These are phyloP conservation scores for Cryomyces minteri DNA, from an alignment of 495 filamentous ascomycete genomes.

Conservation along the genomic window DNA sequence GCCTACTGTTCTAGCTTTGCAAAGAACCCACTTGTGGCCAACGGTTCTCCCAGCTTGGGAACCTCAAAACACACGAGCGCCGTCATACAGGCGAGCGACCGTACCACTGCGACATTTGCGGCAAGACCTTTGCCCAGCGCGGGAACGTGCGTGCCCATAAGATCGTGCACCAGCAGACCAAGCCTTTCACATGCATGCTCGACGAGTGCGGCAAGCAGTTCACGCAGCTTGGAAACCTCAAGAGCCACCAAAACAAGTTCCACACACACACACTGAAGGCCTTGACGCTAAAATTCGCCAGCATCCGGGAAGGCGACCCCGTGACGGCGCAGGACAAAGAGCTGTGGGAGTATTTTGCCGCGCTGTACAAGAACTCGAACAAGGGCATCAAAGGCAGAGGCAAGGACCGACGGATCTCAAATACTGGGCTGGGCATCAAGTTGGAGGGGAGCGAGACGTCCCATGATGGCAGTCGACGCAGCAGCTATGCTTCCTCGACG, in stretches of 20 bases:
- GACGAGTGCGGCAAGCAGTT: constrained; percentile 74
- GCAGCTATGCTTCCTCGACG: too few species aligned
- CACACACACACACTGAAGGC: constrained; percentile 51
- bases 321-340: constrained; percentile 54
- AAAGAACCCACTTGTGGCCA: constrained; percentile 56
- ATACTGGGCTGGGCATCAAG: not conserved
- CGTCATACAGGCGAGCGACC: constrained; percentile 79
- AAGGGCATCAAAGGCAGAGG: constrained; percentile 90
- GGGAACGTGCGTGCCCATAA: constrained; percentile 79
- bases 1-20: constrained; percentile 56
- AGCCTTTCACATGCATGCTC: constrained; percentile 64
- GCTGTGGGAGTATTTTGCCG: constrained; percentile 71
- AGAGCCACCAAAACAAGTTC: constrained; percentile 91
- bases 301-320: constrained; percentile 37
- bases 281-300: constrained; percentile 59
- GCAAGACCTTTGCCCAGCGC: constrained; percentile 65
- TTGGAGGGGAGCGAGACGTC: too few species aligned
- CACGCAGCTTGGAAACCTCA: constrained; percentile 76
- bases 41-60: constrained; percentile 74
- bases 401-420: constrained; percentile 38
- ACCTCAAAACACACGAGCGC: constrained; percentile 77
- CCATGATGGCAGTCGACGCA: too few species aligned
- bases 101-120: constrained; percentile 66
- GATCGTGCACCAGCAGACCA: constrained; percentile 58
- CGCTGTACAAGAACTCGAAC: constrained; percentile 83